A percentile compares a stretch with the other conserved stretches of the same genome.
These are phyloP conservation scores for Musa itinerans DNA, from an alignment of 176 grass and related monocot species.

Conservation along the genomic window DNA sequence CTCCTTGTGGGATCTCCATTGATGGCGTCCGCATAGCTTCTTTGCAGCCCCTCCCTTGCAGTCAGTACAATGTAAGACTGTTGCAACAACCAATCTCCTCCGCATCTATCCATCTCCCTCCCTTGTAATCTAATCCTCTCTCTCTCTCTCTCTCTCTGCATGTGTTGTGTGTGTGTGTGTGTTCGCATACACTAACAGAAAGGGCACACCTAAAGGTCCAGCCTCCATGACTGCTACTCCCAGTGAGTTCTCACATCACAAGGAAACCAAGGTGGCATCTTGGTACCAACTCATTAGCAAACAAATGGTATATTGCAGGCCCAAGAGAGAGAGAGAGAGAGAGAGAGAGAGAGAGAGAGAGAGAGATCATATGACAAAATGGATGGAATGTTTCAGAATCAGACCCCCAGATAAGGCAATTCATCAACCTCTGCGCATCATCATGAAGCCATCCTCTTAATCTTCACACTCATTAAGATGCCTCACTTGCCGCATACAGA, in stretches of 20 bases:
- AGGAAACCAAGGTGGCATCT: constrained; percentile 35
- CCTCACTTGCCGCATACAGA: constrained; percentile 35
- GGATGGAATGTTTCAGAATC: constrained; percentile 70
- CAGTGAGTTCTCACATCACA: constrained; percentile 95
- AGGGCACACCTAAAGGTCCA: constrained; percentile 11
- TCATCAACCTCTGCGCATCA: neutral
- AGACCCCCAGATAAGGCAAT: constrained; percentile 45
- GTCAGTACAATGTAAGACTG: constrained; percentile 31
- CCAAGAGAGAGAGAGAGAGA: constrained; percentile 1
- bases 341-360: constrained; percentile 31
- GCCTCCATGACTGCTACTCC: neutral
- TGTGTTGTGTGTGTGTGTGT: constrained; percentile 6
- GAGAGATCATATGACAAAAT: constrained; percentile 13
- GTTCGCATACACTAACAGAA: neutral
- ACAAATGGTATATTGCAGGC: constrained; percentile 81
- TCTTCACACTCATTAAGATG: constrained; percentile 34
- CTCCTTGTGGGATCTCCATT: constrained; percentile 57
- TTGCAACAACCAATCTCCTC: constrained; percentile 26
- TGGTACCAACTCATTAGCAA: constrained; percentile 73
- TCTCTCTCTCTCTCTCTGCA: neutral
- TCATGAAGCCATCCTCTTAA: too few relatives aligned
- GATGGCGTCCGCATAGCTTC: constrained; percentile 46
- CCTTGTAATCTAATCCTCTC: neutral
- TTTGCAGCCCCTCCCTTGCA: constrained; percentile 28
- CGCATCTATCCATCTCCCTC: neutral